Evolutionary conservation across 805 yeast species (phyloP).

Genomic region (Kodamaea leandrae): DNA sequence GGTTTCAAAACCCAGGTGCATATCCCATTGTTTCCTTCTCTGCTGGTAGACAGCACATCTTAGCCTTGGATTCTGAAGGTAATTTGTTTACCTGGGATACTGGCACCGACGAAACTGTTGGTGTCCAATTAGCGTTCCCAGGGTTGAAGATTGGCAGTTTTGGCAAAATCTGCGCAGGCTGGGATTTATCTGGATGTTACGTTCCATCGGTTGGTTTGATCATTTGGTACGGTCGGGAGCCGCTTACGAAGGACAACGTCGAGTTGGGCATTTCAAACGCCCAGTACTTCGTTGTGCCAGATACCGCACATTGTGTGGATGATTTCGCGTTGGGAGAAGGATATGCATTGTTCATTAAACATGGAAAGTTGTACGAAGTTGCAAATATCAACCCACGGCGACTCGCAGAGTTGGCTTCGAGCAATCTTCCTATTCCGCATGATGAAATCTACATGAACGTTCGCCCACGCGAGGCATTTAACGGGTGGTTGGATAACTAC

Average conservation of each 20-base stretch:
- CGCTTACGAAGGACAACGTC: slow-evolving; percentile 18
- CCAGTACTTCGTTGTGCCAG: slow-evolving; percentile 39
- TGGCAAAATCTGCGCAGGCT: slow-evolving; percentile 60
- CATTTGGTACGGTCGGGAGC: slow-evolving; percentile 48
- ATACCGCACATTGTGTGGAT: slow-evolving; percentile 37
- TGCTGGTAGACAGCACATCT: slow-evolving; percentile 63
- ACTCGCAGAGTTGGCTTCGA: slow-evolving; percentile 3
- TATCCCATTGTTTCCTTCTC: slow-evolving; percentile 45
- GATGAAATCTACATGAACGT: slow-evolving; percentile 12
- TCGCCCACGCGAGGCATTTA: slow-evolving; percentile 25
- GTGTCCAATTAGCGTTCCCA: slow-evolving; percentile 43
- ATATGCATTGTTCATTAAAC: slow-evolving; percentile 49
- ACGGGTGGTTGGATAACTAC: slow-evolving; percentile 26
- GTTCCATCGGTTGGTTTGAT: slow-evolving; percentile 52
- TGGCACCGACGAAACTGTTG: slow-evolving; percentile 31
- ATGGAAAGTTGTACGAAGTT: slow-evolving; percentile 41
- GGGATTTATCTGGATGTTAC: slow-evolving; percentile 57
- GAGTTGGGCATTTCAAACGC: slow-evolving; percentile 28
- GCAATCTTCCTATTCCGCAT: not conserved
- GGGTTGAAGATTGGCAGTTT: slow-evolving; percentile 24
- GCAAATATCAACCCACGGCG: slow-evolving; percentile 11
- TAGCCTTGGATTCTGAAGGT: slow-evolving; percentile 53
- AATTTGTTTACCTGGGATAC: slow-evolving; percentile 64
- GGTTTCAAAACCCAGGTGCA: slow-evolving; percentile 17
- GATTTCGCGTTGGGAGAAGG: slow-evolving; percentile 60